These are phyloP conservation scores for Aureobasidium vineae DNA, from an alignment of 2,329 filamentous ascomycete species.

Conservation along the genomic window DNA sequence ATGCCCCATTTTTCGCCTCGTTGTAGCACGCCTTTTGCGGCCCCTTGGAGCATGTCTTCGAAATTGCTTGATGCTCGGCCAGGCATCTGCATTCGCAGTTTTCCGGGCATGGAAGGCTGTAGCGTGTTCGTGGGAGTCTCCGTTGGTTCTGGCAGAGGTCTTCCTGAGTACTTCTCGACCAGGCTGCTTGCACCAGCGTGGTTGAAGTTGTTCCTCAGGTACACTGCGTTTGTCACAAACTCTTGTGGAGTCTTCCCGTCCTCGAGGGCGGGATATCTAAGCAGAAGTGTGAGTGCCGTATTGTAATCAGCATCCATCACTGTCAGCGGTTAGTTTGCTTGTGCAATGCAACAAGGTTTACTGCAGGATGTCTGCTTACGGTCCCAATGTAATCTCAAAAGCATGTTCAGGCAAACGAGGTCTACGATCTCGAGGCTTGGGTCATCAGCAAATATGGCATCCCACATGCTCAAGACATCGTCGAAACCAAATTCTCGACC, in stretches of 20 bases:
- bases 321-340: slow-evolving; percentile 37
- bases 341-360: neutral
- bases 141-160: slow-evolving; percentile 37
- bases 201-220: slow-evolving; percentile 65
- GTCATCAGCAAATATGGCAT: slow-evolving; percentile 84
- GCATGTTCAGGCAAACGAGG: slow-evolving; percentile 89
- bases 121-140: slow-evolving; percentile 31
- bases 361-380: slow-evolving; percentile 54
- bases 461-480: slow-evolving; percentile 82
- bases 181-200: slow-evolving; percentile 62
- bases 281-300: slow-evolving; percentile 72
- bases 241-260: slow-evolving; percentile 50
- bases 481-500: slow-evolving; percentile 91
- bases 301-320: slow-evolving; percentile 88
- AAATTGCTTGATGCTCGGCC: slow-evolving; percentile 51
- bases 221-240: slow-evolving; percentile 83
- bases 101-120: neutral
- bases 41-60: slow-evolving; percentile 71
- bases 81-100: neutral
- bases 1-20: slow-evolving; percentile 73
- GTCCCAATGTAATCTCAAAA: slow-evolving; percentile 87
- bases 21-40: slow-evolving; percentile 71
- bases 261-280: slow-evolving; percentile 72
- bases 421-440: slow-evolving; percentile 77
- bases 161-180: slow-evolving; percentile 67